Conservation (phyloP, 2,329 filamentous ascomycete species). For the Tolypocladium capitatum region DNA sequence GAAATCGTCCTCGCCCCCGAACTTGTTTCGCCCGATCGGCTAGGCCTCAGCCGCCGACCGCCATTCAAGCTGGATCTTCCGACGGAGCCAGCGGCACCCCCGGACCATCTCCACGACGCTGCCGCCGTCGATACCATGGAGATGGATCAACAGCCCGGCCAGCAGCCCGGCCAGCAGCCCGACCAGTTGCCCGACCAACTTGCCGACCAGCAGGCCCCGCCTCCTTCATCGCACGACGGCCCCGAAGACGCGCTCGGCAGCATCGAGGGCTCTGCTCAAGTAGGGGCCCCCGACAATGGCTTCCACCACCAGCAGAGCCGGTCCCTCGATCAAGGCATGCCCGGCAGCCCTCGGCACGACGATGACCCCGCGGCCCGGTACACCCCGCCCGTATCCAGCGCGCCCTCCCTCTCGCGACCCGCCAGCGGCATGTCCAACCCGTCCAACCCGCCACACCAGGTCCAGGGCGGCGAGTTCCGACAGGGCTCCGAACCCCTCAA, state of each 20-base stretch:
- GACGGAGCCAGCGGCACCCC: constrained; percentile 16
- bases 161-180: not conserved
- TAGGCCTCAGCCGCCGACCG: not conserved
- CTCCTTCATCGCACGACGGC: constrained; percentile 16
- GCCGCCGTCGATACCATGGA: constrained; percentile 41
- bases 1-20: not conserved
- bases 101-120: constrained; percentile 8
- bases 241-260: constrained; percentile 37
- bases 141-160: constrained; percentile 10
- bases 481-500: constrained; percentile 27
- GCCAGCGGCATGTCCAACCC: constrained; percentile 40
- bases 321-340: constrained; percentile 35
- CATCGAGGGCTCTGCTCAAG: constrained; percentile 33
- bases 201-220: constrained; percentile 1
- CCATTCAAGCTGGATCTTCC: constrained; percentile 38
- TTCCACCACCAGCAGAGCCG: constrained; percentile 32
- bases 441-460: constrained; percentile 14
- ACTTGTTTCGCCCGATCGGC: not conserved
- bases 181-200: not conserved
- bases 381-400: constrained; percentile 31
- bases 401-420: constrained; percentile 37
- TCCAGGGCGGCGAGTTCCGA: constrained; percentile 29
- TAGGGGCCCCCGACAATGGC: constrained; percentile 22
- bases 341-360: constrained; percentile 25
- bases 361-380: constrained; percentile 31